Percentiles rank a stretch among this genome's conserved stretches.
Evolutionary conservation across 371 early-diverging fungal species (phyloP).

Genomic region (Choanephora cucurbitarum): DNA sequence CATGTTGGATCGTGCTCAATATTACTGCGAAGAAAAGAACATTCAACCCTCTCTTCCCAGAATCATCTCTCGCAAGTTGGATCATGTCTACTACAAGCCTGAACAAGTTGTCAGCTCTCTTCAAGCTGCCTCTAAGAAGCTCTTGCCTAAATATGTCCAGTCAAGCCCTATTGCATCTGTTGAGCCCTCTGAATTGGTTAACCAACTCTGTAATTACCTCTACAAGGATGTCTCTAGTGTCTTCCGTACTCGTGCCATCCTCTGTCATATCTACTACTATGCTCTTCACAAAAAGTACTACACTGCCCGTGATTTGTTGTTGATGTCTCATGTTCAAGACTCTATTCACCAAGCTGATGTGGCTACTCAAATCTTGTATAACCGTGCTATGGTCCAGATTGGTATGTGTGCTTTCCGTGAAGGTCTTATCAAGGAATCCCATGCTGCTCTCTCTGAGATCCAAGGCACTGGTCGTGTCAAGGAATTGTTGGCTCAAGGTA

Average conservation of each 20-base stretch:
- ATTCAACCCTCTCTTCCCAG: slow-evolving; percentile 67
- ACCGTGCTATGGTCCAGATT: slow-evolving; percentile 94
- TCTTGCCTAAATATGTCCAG: slow-evolving; percentile 45
- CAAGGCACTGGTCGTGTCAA: slow-evolving; percentile 85
- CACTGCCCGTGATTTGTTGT: slow-evolving; percentile 92
- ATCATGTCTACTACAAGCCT: slow-evolving; percentile 95
- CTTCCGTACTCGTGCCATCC: slow-evolving; percentile 92
- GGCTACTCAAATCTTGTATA: slow-evolving; percentile 93
- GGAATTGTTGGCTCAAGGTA: slow-evolving; percentile 94
- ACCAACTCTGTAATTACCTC: slow-evolving; percentile 81
- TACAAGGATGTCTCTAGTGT: slow-evolving; percentile 86
- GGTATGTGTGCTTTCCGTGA: slow-evolving; percentile 96
- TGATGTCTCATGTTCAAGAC: slow-evolving; percentile 98
- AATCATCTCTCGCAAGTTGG: slow-evolving; percentile 85
- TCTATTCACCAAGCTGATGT: slow-evolving; percentile 89
- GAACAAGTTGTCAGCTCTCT: slow-evolving; percentile 55
- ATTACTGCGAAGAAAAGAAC: slow-evolving; percentile 69
- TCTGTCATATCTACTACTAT: slow-evolving; percentile 95
- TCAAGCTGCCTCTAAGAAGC: slow-evolving; percentile 39
- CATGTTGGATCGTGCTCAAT: slow-evolving; percentile 84
- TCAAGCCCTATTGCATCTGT: slow-evolving; percentile 43
- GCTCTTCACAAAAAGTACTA: slow-evolving; percentile 94
- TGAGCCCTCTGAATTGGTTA: slow-evolving; percentile 69
- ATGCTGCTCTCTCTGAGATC: slow-evolving; percentile 88
- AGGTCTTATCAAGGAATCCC: slow-evolving; percentile 89